Conservation (phyloP, 2,329 filamentous ascomycete species). For the Rhynchosporium agropyri region DNA sequence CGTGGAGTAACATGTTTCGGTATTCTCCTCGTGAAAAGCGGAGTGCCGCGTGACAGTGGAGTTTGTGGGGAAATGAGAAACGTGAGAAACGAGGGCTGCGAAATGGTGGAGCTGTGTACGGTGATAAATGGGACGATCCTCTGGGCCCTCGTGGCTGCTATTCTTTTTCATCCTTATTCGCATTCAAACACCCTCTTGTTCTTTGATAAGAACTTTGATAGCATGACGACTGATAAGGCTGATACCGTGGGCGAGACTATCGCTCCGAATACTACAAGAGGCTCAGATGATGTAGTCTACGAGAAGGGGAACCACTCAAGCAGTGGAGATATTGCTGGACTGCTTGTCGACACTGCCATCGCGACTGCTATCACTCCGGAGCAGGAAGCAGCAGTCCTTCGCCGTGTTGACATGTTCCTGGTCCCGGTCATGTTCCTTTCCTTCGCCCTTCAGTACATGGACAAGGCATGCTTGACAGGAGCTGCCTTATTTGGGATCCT, state of each 20-base stretch:
- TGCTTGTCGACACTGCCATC: slow-evolving; percentile 10
- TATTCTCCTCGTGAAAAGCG: slow-evolving; percentile 4
- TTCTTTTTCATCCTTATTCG: too few relatives aligned
- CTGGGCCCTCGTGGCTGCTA: neutral
- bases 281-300: slow-evolving; percentile 5
- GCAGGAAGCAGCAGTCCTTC: slow-evolving; percentile 18
- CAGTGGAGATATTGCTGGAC: slow-evolving; percentile 5
- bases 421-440: slow-evolving; percentile 46
- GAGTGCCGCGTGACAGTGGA: neutral
- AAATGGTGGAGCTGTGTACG: neutral
- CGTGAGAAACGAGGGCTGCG: too few relatives aligned
- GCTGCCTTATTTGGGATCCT: slow-evolving; percentile 19
- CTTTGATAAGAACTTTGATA: neutral
- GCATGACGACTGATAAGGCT: neutral
- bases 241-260: slow-evolving; percentile 9
- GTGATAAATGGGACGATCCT: slow-evolving; percentile 1
- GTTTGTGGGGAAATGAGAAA: neutral
- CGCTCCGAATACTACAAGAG: slow-evolving; percentile 2
- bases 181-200: neutral
- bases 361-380: slow-evolving; percentile 21
- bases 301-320: neutral
- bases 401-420: slow-evolving; percentile 42
- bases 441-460: slow-evolving; percentile 27
- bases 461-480: slow-evolving; percentile 30
- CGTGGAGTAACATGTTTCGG: neutral